phyloP scores from a whole-genome alignment of 2,329 filamentous ascomycete genomes.

The Graphiopsis chlorocephala region DNA sequence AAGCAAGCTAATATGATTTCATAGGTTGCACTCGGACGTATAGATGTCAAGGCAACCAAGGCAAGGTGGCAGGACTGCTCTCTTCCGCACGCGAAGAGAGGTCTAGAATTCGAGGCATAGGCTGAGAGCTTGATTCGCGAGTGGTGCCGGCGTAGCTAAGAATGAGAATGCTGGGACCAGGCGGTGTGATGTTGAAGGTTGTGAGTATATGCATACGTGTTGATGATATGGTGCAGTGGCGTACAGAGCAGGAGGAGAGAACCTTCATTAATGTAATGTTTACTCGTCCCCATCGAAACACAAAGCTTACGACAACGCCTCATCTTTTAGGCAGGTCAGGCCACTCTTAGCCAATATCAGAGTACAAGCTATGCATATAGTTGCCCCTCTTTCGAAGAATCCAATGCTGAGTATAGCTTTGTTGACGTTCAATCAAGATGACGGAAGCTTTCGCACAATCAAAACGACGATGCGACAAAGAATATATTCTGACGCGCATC shows the following conservation, averaged over 20 bases:
- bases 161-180: neutral
- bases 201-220: neutral
- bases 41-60: slow-evolving; percentile 41
- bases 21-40: slow-evolving; percentile 29
- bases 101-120: slow-evolving; percentile 27
- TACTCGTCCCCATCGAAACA: neutral
- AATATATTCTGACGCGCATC: neutral
- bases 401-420: neutral
- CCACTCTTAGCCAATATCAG: neutral
- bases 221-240: neutral
- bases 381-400: neutral
- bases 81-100: slow-evolving; percentile 26
- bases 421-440: neutral
- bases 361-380: neutral
- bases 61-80: slow-evolving; percentile 39
- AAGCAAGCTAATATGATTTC: neutral
- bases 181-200: neutral
- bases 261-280: neutral
- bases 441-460: neutral
- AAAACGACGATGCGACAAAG: neutral
- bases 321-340: neutral
- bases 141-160: neutral
- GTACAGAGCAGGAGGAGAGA: neutral
- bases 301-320: neutral
- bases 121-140: neutral